Evolutionary conservation across 192 early-diverging fungal species (phyloP), one percentile per base, ranked within the genome.

Genomic region (Fimicolochytrium jonesii): DNA sequence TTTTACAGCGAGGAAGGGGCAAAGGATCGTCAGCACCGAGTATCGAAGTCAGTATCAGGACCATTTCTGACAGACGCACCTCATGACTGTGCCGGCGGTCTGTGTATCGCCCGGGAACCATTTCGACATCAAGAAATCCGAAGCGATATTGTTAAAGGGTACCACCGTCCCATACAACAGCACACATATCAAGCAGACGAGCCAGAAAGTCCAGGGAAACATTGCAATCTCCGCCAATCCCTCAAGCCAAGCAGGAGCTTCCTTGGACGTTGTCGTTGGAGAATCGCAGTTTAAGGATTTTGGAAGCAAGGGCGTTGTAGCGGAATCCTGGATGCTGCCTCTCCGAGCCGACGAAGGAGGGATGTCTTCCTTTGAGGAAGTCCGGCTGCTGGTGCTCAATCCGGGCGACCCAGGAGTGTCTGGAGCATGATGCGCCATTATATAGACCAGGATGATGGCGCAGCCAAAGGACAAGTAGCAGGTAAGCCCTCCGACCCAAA

Each of bases 121-220:
- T 43, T 84, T 84, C 17, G 64, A 62, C 72, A 78, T 80, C 49
- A 83, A 58, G 64, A 83, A 79, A 48, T 81, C 82, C 22, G 65
- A 70, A 0, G 78, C 73, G 32, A 76, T 84, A 37, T 76, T 76
- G 71, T 77, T 77, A 56, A 84, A 84, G 6, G 77, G 74, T 41
- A 81, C 70, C 9, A 79, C 77, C 9, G 75, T 74, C 1, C 79
- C 78, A 58, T 84, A 84, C 44, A 84, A 62, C 18, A 80, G 60
- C 13, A 84, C 74, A 52, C 77, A 81, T 15, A 84, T 58, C 39
- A 75, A 22, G 55, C 79, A 84, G 1, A 84, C 53, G 18, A 79
- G 59, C 78, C 79, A 84, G 45, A 84, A 84, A 18, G 69, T 53
- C 15, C 61, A 6, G 0, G 78, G 79, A 32, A 84, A 72, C 44